Conservation (phyloP, 192 early-diverging fungal species). For the Coemansia sp. region DNA sequence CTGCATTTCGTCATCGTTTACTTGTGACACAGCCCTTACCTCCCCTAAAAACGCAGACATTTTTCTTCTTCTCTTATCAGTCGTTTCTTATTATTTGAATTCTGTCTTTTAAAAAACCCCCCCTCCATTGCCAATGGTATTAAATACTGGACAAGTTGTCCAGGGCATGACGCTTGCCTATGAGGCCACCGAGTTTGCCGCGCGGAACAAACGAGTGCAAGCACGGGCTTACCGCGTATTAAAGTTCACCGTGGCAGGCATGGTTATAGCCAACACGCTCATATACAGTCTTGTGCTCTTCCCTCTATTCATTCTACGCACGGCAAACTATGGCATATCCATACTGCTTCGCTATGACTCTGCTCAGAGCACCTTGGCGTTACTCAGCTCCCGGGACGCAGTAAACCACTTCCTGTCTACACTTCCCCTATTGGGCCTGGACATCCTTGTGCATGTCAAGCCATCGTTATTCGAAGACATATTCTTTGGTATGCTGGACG, state of each 20-base stretch:
- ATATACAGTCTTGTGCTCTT: slow-evolving; percentile 32
- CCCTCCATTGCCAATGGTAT: slow-evolving; percentile 17
- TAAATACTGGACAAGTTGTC: slow-evolving; percentile 25
- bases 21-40: too few relatives aligned
- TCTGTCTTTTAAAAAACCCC: neutral
- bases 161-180: slow-evolving; percentile 39
- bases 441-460: slow-evolving; percentile 34
- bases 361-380: slow-evolving; percentile 28
- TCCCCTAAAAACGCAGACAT: too few relatives aligned
- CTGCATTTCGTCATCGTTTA: too few relatives aligned
- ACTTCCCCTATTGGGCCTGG: slow-evolving; percentile 46
- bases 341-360: slow-evolving; percentile 37
- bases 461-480: slow-evolving; percentile 35
- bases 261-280: slow-evolving; percentile 26
- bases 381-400: slow-evolving; percentile 42
- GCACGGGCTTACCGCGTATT: slow-evolving; percentile 31
- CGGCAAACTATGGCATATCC: slow-evolving; percentile 24
- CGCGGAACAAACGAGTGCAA: slow-evolving; percentile 36
- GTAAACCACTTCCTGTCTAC: slow-evolving; percentile 38
- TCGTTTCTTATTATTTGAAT: neutral
- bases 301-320: slow-evolving; percentile 37
- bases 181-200: slow-evolving; percentile 40
- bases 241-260: slow-evolving; percentile 29
- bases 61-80: too few relatives aligned
- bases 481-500: slow-evolving; percentile 46